These are phyloP conservation scores for Polytolypa hystricis DNA, from an alignment of 2,329 filamentous ascomycete species.

Conservation along the genomic window DNA sequence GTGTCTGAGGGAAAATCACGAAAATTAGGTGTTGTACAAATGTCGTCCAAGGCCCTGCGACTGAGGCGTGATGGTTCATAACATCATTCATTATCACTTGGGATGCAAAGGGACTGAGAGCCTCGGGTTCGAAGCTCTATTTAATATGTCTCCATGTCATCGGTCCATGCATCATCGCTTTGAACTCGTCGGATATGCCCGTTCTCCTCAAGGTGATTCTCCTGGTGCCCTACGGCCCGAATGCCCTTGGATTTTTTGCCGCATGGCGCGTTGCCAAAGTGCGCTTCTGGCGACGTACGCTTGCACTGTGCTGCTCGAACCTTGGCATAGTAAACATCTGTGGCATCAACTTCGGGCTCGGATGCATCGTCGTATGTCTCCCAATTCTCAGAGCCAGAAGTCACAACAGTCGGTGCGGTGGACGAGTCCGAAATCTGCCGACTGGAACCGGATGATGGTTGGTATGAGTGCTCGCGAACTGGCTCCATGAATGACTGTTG, in stretches of 20 bases:
- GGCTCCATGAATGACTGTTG: constrained; percentile 26
- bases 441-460: constrained; percentile 31
- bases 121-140: no score
- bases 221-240: constrained; percentile 35
- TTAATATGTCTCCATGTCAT: constrained; percentile 38
- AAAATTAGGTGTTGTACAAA: no score
- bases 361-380: constrained; percentile 87
- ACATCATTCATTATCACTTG: no score
- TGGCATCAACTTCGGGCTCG: constrained; percentile 61
- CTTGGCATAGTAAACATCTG: constrained; percentile 71
- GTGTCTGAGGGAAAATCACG: no score
- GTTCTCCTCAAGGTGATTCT: constrained; percentile 30
- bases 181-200: constrained; percentile 35
- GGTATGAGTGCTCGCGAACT: constrained; percentile 10
- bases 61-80: no score
- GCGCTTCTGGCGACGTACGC: constrained; percentile 40
- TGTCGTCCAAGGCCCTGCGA: no score
- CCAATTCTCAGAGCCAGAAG: constrained; percentile 91
- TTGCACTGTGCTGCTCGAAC: constrained; percentile 59
- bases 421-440: constrained; percentile 67
- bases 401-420: constrained; percentile 45
- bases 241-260: constrained; percentile 38
- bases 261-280: constrained; percentile 18
- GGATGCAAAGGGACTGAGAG: no score
- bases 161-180: constrained; percentile 44